Evolutionary conservation across 208 protist genomes (phyloP).

Genomic region (Wallacemonas sp.): DNA sequence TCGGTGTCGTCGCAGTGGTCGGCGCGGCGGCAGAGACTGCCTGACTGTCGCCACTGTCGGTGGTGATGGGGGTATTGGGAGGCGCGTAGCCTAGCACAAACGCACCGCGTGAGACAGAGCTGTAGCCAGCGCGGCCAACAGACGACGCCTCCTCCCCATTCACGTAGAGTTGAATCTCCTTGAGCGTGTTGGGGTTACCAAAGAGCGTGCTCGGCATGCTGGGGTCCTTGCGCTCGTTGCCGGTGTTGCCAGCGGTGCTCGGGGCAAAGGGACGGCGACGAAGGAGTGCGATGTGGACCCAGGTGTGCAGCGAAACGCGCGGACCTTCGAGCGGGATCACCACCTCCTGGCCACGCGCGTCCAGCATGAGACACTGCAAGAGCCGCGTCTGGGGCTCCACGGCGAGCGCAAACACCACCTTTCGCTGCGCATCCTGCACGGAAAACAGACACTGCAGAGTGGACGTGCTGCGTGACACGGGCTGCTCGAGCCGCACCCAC

Average conservation of each 20-base stretch:
- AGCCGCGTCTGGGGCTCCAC: slow-evolving; percentile 8
- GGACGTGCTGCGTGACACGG: neutral
- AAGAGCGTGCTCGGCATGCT: neutral
- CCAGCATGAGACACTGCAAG: slow-evolving; percentile 4
- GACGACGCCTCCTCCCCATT: slow-evolving; percentile 41
- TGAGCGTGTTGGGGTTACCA: slow-evolving; percentile 8
- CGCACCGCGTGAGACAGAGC: slow-evolving; percentile 41
- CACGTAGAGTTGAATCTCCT: slow-evolving; percentile 45
- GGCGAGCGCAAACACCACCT: slow-evolving; percentile 31
- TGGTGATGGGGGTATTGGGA: neutral
- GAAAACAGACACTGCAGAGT: slow-evolving; percentile 38
- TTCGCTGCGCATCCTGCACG: slow-evolving; percentile 38
- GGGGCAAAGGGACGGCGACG: slow-evolving; percentile 34
- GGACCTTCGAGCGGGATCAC: slow-evolving; percentile 22
- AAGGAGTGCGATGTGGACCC: slow-evolving; percentile 41
- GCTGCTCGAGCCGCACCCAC: slow-evolving; percentile 62
- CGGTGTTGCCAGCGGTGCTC: slow-evolving; percentile 9
- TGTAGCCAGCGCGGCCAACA: slow-evolving; percentile 46
- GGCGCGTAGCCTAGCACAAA: slow-evolving; percentile 20
- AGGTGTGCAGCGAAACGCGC: slow-evolving; percentile 18
- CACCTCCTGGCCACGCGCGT: slow-evolving; percentile 18
- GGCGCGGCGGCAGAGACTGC: neutral
- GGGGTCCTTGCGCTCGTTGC: neutral
- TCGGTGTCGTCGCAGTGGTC: too few species aligned
- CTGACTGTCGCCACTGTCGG: neutral